Evolutionary conservation across 495 filamentous ascomycete genomes (phyloP), one percentile per base, ranked within the genome.

Genomic region (Penicillium chermesinum): DNA sequence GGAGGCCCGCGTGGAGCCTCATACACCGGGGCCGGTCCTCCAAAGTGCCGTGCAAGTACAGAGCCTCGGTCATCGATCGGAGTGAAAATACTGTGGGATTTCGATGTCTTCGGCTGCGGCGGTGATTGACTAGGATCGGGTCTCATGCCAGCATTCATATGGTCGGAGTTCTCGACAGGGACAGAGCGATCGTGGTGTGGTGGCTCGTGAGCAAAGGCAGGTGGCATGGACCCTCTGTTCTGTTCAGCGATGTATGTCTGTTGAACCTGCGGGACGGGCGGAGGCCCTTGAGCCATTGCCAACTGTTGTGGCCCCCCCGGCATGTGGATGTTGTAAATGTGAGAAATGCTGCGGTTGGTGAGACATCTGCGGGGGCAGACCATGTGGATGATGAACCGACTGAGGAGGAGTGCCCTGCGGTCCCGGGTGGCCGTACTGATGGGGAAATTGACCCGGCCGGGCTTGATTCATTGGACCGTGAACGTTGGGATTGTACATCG

Each of bases 21-120:
- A 25, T 56, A 63, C 47, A 44, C 57, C 30, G 61, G 81, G 56
- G 52, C 77, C 53, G 60, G 73, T 9, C 65, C 72, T 34, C 87
- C 88, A 61, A 93, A 86, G 66, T 95, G 89, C 45, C 89, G 86
- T 12, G 87, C 87, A 17, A 96, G 72, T 52, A 96, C 82, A 5
- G 93, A 96, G 38, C 87, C 80, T 48, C 84, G 88, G 60, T 95
- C 91, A 54, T 96, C 93, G 47, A 97, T 95, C 1, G 93, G 93
- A 1, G 93, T 98, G 57, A 96, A 97, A 44, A 97, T 97, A 65
- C 90, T 96, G 47, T 89, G 84, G 7, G 86, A 86, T 64, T 91
- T 91, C 15, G 83, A 81, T n/a, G 87, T 85, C 60, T 88, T 91
- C 16, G 73, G 74, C 69, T 72, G 73, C 54, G 64, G 76, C 38